Percentiles rank a stretch among this genome's conserved stretches.
Evolutionary conservation across 1,139 yeast species (phyloP).

Genomic region (Suhomyces guaymorum): DNA sequence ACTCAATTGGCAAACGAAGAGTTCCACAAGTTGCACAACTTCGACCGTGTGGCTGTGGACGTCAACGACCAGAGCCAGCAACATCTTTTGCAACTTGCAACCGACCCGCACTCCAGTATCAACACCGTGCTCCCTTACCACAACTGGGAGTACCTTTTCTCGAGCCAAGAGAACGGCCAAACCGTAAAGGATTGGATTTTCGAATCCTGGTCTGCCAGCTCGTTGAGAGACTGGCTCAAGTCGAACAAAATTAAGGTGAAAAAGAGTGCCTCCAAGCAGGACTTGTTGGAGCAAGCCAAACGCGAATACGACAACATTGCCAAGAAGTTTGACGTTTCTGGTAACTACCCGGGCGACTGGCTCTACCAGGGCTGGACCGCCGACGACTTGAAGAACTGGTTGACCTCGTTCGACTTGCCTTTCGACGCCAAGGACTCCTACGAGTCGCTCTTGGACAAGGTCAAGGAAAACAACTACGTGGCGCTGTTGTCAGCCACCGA

Average conservation of each 20-base stretch:
- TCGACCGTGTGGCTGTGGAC: constrained; percentile 14
- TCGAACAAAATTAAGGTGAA: constrained; percentile 32
- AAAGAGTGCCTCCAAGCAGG: constrained; percentile 30
- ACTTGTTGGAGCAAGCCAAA: constrained; percentile 39
- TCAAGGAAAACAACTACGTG: constrained; percentile 43
- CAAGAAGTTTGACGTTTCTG: constrained; percentile 36
- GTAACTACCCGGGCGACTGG: constrained; percentile 53
- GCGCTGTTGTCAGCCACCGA: constrained; percentile 38
- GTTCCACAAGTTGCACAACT: constrained; percentile 26
- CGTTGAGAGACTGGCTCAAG: constrained; percentile 37
- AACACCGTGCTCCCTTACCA: constrained; percentile 18
- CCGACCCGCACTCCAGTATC: constrained; percentile 18
- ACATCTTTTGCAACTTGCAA: constrained; percentile 20
- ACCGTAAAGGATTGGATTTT: constrained; percentile 43
- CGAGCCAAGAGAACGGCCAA: constrained; percentile 5
- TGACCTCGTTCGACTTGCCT: constrained; percentile 44
- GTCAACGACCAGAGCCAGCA: constrained; percentile 19
- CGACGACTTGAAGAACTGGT: constrained; percentile 48
- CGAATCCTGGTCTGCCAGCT: constrained; percentile 47
- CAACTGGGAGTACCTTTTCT: constrained; percentile 18
- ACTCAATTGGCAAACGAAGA: constrained; percentile 34
- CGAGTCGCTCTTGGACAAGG: constrained; percentile 44
- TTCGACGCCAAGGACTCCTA: constrained; percentile 39
- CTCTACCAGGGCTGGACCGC: constrained; percentile 49
- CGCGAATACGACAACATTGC: constrained; percentile 39